Base-by-base conservation (phyloP, 768 basidiomycete species). In the Thelephora ganbajun region DNA sequence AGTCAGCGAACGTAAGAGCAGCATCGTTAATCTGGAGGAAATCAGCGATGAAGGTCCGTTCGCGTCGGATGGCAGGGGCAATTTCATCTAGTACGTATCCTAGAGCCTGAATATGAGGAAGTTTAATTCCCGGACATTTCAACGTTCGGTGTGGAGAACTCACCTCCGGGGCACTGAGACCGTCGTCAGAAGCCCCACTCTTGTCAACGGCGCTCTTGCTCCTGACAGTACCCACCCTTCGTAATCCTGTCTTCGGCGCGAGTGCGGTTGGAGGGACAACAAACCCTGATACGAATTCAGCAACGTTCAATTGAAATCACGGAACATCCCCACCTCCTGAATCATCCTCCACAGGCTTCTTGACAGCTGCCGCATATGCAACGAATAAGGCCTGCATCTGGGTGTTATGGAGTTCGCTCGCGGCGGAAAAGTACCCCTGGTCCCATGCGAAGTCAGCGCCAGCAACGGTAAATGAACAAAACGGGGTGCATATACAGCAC, bases 1-100 rank as follows among this genome's bases (percentile, higher is more conserved):
- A 91, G 64, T 97, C 94, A 12, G 94, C 94, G 62, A 91, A 98
- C 1, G 94, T 96, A 12, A 91, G 72, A 14, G 79, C 79, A 18
- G 79, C 75, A 51, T 93, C 85, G 52, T 90, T 89, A 59, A 96
- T 84, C 59, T 92, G 91, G 43, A 98, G 67, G 63, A 97, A 97
- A 56, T 92, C 86, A 7, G 82, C 76, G 51, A 96, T 79, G 63
- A 96, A 97, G 30, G 81, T 80, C 56, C 84, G 80, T 65, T 98
- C 93, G 11, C 73, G 74, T 51, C 83, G 79, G n/a, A 96, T 73
- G 48, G 80, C 71, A 3, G 77, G 75, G 0, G 77, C 71, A 16
- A 96, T 71, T 58, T 89, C 83, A 45, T 85, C 80, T 9, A 97
- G 65, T 16, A 86, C 73, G 47, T 77, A 70, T 7, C 71, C 71